Base-by-base conservation (phyloP, 208 protist species). In the Leishmania martiniquensis region DNA sequence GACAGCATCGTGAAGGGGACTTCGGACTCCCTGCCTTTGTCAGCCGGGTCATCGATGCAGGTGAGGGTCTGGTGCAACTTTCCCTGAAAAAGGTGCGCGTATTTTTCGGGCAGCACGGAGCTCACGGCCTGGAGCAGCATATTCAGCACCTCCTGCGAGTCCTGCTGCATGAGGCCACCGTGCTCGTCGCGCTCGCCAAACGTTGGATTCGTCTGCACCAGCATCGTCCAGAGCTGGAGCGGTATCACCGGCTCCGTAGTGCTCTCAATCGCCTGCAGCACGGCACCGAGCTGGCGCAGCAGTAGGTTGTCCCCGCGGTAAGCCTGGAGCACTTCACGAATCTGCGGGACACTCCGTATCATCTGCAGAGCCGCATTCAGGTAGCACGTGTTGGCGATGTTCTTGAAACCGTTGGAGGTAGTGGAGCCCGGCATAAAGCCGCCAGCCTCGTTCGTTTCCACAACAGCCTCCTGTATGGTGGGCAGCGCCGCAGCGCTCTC, bases 321-420 rank as follows among this genome's bases (percentile, higher is more conserved):
- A 12, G 49, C n/a, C 5, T 69, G 51, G 13, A 95, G 73, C 3
- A 84, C 60, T 54, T 91, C 83, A 7, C 68, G 51, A 32, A 96
- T 71, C 70, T 97, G 88, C n/a, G 92, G 92, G 4, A 95, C 88
- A n/a, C 81, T 84, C 17, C 89, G 89, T 54, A 98, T 51, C 86
- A 96, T 92, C 80, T 98, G 93, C 49, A 98, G 29, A 10, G 93
- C 90, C 39, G 94, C 76, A 84, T 98, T 98, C 78, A 98, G 83
- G 80, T 98, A 98, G 78, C 94, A 97, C 65, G 93, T 98, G 86
- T 97, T 98, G 51, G 85, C 89, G 69, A 96, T 93, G 80, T 97
- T 97, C 57, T 2, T 70, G 34, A 97, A 72, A 4, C 93, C 92
- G 55, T 89, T 90, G 29, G 80, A 85, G 29, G 67, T 84, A 13